Percentiles rank a stretch among this genome's conserved stretches.
Evolutionary conservation across 129 eudicot species (phyloP).

Genomic region (Helichrysum umbraculigerum): DNA sequence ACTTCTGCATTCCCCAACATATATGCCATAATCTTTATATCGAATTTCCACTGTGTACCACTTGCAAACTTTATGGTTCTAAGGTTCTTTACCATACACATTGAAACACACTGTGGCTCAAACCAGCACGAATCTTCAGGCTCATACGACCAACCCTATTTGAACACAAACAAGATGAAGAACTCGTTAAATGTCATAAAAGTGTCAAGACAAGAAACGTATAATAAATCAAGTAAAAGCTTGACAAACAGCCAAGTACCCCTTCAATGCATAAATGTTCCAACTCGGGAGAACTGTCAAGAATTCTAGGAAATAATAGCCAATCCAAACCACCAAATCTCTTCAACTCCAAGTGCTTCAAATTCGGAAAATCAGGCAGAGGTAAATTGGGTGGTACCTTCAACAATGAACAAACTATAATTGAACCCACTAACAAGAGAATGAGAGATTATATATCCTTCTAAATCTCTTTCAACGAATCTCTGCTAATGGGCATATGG

Average conservation of each 20-base stretch:
- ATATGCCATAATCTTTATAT: conserved; percentile 17
- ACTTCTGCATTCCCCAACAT: conserved; percentile 23
- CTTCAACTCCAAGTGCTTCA: conserved; percentile 22
- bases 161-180: conserved; percentile 4
- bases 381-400: not conserved
- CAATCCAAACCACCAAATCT: not conserved
- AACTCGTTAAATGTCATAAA: not conserved
- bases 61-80: conserved; percentile 13
- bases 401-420: too few species aligned
- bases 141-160: not conserved
- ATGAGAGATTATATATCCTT: too few species aligned
- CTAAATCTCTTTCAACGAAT: too few species aligned
- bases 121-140: not conserved
- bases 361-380: conserved; percentile 1
- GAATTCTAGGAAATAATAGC: not conserved
- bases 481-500: too few species aligned
- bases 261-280: not conserved
- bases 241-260: not conserved
- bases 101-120: conserved; percentile 17
- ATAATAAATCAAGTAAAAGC: not conserved
- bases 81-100: conserved; percentile 17
- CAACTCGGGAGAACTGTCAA: not conserved
- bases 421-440: too few species aligned
- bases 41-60: not conserved
- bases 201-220: not conserved